Percentiles rank a stretch among this genome's conserved stretches.
Evolutionary conservation across 495 filamentous ascomycete genomes (phyloP).

Genomic region (Aspergillus wentii): DNA sequence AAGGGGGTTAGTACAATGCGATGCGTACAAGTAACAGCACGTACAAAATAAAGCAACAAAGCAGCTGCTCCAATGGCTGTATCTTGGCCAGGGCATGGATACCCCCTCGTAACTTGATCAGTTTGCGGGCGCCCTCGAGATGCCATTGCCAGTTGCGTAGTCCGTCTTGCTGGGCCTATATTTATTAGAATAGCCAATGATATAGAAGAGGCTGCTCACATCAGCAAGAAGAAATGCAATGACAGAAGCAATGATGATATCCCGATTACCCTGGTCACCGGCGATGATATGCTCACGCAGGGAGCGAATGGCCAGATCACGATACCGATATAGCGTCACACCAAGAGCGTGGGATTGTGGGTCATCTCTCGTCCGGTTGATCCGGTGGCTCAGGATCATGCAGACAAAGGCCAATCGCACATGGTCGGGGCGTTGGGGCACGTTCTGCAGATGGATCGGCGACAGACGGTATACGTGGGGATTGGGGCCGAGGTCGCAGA

Average conservation of each 20-base stretch:
- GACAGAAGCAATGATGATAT: conserved; percentile 18
- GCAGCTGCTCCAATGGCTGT: conserved; percentile 9
- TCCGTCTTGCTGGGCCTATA: conserved; percentile 23
- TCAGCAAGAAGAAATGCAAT: conserved; percentile 6
- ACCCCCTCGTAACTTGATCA: conserved; percentile 25
- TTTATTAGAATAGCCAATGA: background rate
- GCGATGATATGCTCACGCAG: conserved; percentile 18
- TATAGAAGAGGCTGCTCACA: conserved; percentile 1
- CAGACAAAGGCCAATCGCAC: conserved; percentile 3
- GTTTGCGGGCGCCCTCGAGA: conserved; percentile 18
- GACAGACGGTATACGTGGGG: background rate
- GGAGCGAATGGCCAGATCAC: conserved; percentile 28
- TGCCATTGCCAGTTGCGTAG: conserved; percentile 26
- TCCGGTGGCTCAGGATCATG: conserved; percentile 26
- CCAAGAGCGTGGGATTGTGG: conserved; percentile 7
- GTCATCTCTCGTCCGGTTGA: conserved; percentile 18
- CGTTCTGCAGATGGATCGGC: background rate
- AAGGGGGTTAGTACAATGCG: conserved; percentile 3
- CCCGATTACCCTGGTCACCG: conserved; percentile 9
- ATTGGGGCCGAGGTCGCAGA: background rate
- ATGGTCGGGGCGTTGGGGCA: background rate
- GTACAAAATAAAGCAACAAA: conserved; percentile 22
- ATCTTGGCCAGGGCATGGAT: conserved; percentile 6
- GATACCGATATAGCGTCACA: conserved; percentile 22
- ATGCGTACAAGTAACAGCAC: conserved; percentile 1